Evolutionary conservation across 495 filamentous ascomycete genomes (phyloP), one percentile per base, ranked within the genome.

Genomic region (Neurospora sp.): DNA sequence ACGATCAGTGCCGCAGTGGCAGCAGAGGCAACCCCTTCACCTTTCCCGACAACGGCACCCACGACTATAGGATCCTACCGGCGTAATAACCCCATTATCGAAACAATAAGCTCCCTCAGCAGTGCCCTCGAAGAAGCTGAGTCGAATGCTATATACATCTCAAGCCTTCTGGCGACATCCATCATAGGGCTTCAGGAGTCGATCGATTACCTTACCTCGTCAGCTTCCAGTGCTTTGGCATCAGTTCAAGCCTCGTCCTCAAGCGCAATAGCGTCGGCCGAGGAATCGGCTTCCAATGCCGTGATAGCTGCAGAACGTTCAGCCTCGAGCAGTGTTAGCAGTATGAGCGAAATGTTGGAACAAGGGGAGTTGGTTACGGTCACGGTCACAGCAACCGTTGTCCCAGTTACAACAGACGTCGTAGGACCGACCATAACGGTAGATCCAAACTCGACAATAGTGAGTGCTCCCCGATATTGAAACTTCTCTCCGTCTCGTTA

Each of bases 71-170:
- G 66, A 12, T 39, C 40, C 46, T 38, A n/a, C 20, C 71, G 39
- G 27, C 69, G 69, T n/a, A 31, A 38, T 31, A 77, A 27, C 49
- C 35, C 73, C 42, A 37, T 73, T 16, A 37, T 74, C 5, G 71
- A 39, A 37, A 75, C 71, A 5, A 76, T 76, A 60, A 73, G 54
- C n/a, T 76, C 75, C 18, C 73, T 79, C 41, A 76, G 73, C 71
- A 71, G 66, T 39, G 75, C 74, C 18, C 74, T 80, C 4, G 60
- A 74, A 18, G 74, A 74, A 18, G 74, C 72, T 1, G 72, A 11
- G 9, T 54, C 75, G 38, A 71, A 70, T 3, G 73, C 73, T 0
- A 6, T 69, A 1, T 75, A 71, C 27, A 42, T 78, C 20, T 76
- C 76, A 2, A 69, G 44, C 41, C 70, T 75, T 20, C 18, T 80